phyloP scores from a whole-genome alignment of 2,329 filamentous ascomycete genomes.

The Pseudogymnoascus sp. region DNA sequence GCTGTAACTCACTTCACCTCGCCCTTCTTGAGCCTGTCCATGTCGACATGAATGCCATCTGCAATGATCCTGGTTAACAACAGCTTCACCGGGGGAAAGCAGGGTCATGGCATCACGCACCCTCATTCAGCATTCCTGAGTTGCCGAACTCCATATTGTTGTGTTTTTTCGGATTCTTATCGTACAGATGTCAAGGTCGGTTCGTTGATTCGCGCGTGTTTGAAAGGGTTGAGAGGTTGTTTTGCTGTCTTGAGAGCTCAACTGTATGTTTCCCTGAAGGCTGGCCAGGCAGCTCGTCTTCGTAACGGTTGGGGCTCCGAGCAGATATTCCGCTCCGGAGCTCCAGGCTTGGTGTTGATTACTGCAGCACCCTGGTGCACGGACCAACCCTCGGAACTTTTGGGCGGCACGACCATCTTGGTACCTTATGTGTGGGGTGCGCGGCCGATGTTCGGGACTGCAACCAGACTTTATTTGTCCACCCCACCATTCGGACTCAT shows the following conservation, averaged over 20 bases:
- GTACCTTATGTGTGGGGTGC: background rate
- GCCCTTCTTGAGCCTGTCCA: constrained; percentile 97
- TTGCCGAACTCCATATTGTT: constrained; percentile 54
- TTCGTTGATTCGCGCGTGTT: background rate
- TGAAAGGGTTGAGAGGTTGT: background rate
- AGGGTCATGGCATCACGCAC: constrained; percentile 33
- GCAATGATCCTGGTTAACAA: constrained; percentile 25
- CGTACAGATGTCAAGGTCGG: background rate
- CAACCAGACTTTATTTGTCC: constrained; percentile 5
- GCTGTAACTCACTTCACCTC: constrained; percentile 80
- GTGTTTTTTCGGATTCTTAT: background rate
- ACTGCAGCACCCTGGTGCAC: background rate
- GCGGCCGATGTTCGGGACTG: constrained; percentile 3
- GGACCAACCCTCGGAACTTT: background rate
- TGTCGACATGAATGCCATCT: constrained; percentile 99
- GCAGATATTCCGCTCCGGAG: background rate
- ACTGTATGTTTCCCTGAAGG: background rate
- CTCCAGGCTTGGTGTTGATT: background rate
- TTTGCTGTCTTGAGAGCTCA: constrained; percentile 8
- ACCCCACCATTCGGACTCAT: background rate
- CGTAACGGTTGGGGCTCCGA: constrained; percentile 8
- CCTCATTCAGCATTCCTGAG: constrained; percentile 56
- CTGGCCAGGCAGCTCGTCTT: constrained; percentile 9
- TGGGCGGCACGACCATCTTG: background rate
- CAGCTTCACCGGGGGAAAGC: constrained; percentile 14